Conservation (phyloP, 352 stramenopile genomes). For the Paralagenidium karlingii region DNA sequence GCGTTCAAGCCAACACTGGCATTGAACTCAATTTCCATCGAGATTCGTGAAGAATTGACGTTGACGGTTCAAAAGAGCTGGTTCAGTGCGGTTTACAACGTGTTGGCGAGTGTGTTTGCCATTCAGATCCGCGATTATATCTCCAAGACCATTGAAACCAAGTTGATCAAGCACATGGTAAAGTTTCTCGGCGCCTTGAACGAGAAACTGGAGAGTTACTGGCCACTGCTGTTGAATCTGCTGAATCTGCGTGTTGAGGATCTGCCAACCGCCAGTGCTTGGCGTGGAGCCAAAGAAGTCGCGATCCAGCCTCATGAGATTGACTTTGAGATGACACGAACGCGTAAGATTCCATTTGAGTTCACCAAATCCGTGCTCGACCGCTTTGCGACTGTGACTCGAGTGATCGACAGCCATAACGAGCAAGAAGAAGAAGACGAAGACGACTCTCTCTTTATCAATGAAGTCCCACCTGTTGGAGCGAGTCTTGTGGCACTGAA, state of each 20-base stretch:
- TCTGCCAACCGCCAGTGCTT: constrained; percentile 56
- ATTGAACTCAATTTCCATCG: constrained; percentile 72
- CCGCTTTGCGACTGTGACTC: constrained; percentile 48
- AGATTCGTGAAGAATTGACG: constrained; percentile 74
- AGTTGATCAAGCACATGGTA: constrained; percentile 71
- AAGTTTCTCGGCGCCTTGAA: constrained; percentile 74
- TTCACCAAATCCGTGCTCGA: constrained; percentile 64
- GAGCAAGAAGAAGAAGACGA: constrained; percentile 3
- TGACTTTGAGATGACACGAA: constrained; percentile 38
- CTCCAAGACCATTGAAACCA: constrained; percentile 75
- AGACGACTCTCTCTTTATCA: constrained; percentile 1
- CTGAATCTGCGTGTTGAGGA: constrained; percentile 70
- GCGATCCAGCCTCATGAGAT: constrained; percentile 60
- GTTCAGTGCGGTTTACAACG: constrained; percentile 79
- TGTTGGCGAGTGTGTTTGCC: constrained; percentile 63
- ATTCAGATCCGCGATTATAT: constrained; percentile 74
- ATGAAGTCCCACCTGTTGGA: constrained; percentile 37
- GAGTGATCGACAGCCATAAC: constrained; percentile 29
- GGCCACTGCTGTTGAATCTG: constrained; percentile 70
- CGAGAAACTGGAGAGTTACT: constrained; percentile 77
- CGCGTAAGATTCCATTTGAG: constrained; percentile 34
- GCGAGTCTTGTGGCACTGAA: constrained; percentile 63
- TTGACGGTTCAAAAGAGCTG: constrained; percentile 72
- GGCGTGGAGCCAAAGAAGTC: constrained; percentile 61
- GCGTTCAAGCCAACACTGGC: constrained; percentile 63